Base-by-base conservation (phyloP, 345 rosid genomes). In the Adansonia digitata region DNA sequence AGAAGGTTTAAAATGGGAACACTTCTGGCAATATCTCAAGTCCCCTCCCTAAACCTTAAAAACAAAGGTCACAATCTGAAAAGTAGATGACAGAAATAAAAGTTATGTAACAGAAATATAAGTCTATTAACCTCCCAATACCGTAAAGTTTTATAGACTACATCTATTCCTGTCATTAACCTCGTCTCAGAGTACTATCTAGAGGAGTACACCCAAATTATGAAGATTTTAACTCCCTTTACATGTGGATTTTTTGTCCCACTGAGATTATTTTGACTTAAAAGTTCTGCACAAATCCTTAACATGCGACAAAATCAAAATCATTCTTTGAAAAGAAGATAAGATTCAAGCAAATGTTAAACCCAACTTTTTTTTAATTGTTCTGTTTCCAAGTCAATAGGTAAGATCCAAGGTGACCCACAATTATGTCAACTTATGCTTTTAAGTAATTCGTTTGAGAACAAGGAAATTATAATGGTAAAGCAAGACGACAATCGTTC, bases 1-100 rank as follows among this genome's bases (percentile, higher is more conserved):
- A 0, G 98, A 93, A 78, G 98, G 97, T 77, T 94, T 94, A 80
- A 75, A 83, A 71, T 82, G 90, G 64, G 93, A 87, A 78, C 98
- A 94, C 84, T 94, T 94, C 82, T 89, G 97, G 77, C 98, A 94
- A 83, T 83, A 90, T 77, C 98, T 87, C 84, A 94, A 85, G 81
- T 92, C 96, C 75, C 96, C 97, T 75, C 97, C 97, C 98, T 92
- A 90, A 34, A 71, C 56, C 67, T 74, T 67, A 64, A 73, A 76
- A 81, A 51, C 22, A 74, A 45, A 64, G 62, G 53, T 67, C 59
- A 57, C 20, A 20, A 49, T 40, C 7, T 2, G 67, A 29, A 66
- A 48, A 49, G 51, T 39, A 26, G 48, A 64, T 65, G 74, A 48
- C 48, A 1, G n/a, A 29, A 27, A 22, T 22, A 46, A 31, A 31